A percentile compares a stretch with the other conserved stretches of the same genome.
Evolutionary conservation across 305 asterid species (phyloP).

Genomic region (Fraxinus angustifolia): DNA sequence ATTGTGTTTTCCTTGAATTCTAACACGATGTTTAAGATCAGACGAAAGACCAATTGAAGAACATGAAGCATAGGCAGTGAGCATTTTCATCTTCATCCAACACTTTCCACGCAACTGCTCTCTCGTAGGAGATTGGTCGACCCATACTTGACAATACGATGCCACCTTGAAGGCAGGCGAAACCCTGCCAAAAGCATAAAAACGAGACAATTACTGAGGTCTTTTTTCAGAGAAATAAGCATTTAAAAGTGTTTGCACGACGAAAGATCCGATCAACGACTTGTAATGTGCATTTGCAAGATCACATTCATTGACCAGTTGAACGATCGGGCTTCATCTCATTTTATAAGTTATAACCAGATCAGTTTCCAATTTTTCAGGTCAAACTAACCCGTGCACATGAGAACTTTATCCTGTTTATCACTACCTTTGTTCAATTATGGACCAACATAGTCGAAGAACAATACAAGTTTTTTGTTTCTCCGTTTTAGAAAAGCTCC

Average conservation of each 20-base stretch:
- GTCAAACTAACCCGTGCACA: neutral
- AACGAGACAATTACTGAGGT: neutral
- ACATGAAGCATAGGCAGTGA: constrained; percentile 86
- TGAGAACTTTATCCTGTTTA: neutral
- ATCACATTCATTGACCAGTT: neutral
- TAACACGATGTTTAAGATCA: constrained; percentile 29
- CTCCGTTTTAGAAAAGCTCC: neutral
- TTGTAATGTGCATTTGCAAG: neutral
- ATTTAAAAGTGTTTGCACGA: neutral
- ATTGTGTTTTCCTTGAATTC: constrained; percentile 11
- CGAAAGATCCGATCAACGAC: neutral
- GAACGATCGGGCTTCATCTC: neutral
- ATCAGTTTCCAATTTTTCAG: neutral
- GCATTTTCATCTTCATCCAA: constrained; percentile 79
- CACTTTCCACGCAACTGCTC: constrained; percentile 94
- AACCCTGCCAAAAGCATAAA: constrained; percentile 47
- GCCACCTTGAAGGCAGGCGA: constrained; percentile 73
- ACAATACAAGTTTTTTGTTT: neutral
- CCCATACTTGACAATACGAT: constrained; percentile 90
- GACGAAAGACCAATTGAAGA: constrained; percentile 81
- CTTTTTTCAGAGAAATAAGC: neutral
- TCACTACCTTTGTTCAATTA: neutral
- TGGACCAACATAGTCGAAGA: neutral
- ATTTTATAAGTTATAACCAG: neutral
- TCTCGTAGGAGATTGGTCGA: constrained; percentile 71